These are phyloP conservation scores for Podospora tetraspora DNA, from an alignment of 495 filamentous ascomycete genomes.

Conservation along the genomic window DNA sequence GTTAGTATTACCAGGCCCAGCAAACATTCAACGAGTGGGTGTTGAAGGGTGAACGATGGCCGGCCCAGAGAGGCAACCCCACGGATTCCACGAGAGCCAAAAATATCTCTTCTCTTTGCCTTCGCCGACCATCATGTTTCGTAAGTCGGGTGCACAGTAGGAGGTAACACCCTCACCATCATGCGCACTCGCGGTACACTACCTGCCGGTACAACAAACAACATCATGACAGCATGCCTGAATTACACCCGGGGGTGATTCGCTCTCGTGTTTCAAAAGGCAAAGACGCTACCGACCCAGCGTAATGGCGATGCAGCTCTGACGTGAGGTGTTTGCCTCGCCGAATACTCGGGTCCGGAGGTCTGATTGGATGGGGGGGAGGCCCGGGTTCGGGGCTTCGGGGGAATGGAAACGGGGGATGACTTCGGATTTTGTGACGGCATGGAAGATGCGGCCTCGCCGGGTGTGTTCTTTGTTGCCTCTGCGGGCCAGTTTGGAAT, in stretches of 20 bases:
- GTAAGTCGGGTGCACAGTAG: not conserved
- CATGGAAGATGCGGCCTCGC: not conserved
- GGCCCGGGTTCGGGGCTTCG: not conserved
- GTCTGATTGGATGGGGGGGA: not conserved
- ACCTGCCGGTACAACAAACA: not conserved
- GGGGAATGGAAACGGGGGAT: not conserved
- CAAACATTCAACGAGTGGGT: not conserved
- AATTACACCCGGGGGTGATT: slow-evolving; percentile 3
- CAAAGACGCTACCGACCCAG: not conserved
- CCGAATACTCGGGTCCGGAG: not conserved
- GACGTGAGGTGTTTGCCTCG: slow-evolving; percentile 10
- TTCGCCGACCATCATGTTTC: not conserved
- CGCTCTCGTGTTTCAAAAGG: slow-evolving; percentile 4
- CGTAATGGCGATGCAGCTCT: slow-evolving; percentile 8
- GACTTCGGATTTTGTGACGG: not conserved
- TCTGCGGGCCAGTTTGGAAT: not conserved
- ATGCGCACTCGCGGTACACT: not conserved
- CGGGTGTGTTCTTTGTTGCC: not conserved
- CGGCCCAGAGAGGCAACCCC: not conserved
- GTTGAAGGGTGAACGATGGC: not conserved
- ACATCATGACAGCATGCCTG: slow-evolving; percentile 2
- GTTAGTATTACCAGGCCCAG: not conserved
- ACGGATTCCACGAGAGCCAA: not conserved
- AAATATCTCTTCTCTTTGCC: not conserved
- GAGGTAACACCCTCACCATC: no score